Evolutionary conservation across 2,329 filamentous ascomycete genomes (phyloP).

Genomic region (Fusarium sublunatum): DNA sequence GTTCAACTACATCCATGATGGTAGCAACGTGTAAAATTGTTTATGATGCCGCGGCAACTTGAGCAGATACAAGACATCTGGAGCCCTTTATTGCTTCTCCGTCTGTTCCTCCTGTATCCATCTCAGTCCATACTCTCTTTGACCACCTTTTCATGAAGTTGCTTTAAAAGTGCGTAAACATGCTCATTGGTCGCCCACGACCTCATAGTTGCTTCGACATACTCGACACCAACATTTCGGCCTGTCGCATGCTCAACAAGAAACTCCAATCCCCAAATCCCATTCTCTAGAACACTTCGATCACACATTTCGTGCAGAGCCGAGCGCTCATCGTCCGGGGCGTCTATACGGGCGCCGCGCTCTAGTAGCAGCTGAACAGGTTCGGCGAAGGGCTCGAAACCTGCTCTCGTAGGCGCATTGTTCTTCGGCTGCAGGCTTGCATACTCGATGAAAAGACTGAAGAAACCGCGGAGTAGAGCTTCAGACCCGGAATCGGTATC

Average conservation of each 20-base stretch:
- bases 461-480: background rate
- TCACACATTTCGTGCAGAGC: background rate
- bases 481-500: background rate
- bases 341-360: conserved; percentile 2
- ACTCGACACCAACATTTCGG: background rate
- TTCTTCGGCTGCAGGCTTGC: too few relatives aligned
- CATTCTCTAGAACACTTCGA: background rate
- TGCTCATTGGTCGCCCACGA: too few relatives aligned
- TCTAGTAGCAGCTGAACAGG: conserved; percentile 2
- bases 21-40: too few relatives aligned
- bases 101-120: background rate
- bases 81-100: background rate
- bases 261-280: conserved; percentile 1
- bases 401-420: accelerated
- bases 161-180: background rate
- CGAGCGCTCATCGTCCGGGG: background rate
- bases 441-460: background rate
- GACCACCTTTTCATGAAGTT: background rate
- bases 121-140: background rate
- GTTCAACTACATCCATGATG: too few relatives aligned
- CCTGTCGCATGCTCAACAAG: conserved; percentile 5
- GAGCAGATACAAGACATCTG: too few relatives aligned
- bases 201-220: background rate
- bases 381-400: background rate
- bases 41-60: too few relatives aligned